Evolutionary conservation across 2,329 filamentous ascomycete species (phyloP), one percentile per base, ranked within the genome.

Genomic region (Pseudocercospora crystallina): DNA sequence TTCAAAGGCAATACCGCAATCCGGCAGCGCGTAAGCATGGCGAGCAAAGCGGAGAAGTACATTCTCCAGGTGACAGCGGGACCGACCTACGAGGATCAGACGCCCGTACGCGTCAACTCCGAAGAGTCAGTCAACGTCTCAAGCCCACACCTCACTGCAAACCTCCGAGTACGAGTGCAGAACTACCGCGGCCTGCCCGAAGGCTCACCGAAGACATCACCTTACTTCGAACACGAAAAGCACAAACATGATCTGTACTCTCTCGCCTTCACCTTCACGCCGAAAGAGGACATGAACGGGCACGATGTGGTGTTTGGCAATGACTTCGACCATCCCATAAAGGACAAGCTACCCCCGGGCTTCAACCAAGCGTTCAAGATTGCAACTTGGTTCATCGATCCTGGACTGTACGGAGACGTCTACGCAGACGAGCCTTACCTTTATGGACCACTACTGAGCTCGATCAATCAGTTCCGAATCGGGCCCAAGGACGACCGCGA

Each of bases 321-420:
- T 69, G 90, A 96, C 75, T 96, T 97, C 67, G 91, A 96, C 65
- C 82, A 87, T 43, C 89, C 94, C 0, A 94, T 99, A 61, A 82
- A 90, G 29, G 87, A 96, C 66, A 82, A 85, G 12, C 76, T 99
- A 2, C 92, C 94, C 0, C 89, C 89, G 0, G 90, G 92, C 0
- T 95, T 96, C 71, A 83, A 83, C 65, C 86, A 89, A 8, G 91
- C 90, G 0, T 83, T 96, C 71, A 85, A 83, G 45, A 85, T 96
- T 37, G 89, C 95, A 26, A 89, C 88, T 61, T 95, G 89, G 87
- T 88, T 85, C 75, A 86, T 97, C 42, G 92, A 99, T 66, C 92
- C 92, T 0, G 89, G 90, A 0, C 74, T 99, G 0, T 90, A 96
- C 8, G 91, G 90, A 8, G 91, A 99, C 68, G 85, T 89, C 0